phyloP scores from a whole-genome alignment of 352 stramenopile species.

The Globisporangium barbulae region DNA sequence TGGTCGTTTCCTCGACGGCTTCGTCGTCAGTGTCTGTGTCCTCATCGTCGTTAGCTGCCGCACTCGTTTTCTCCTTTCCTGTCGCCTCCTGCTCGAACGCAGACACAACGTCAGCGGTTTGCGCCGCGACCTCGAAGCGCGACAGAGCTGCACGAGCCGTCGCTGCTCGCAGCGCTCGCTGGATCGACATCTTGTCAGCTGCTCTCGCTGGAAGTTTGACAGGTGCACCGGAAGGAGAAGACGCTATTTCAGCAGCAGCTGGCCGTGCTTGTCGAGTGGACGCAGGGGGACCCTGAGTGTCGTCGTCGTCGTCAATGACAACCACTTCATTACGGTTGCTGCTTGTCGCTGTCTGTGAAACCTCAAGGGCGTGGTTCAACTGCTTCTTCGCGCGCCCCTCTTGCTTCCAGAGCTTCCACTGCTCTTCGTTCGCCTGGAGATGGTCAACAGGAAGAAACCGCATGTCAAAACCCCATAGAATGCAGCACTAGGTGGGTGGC shows the following conservation, averaged over 20 bases:
- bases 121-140: constrained; percentile 43
- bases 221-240: neutral
- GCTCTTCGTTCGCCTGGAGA: constrained; percentile 58
- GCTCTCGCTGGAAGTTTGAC: neutral
- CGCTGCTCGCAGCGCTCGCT: constrained; percentile 31
- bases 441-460: neutral
- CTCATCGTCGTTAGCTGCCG: constrained; percentile 14
- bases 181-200: constrained; percentile 14
- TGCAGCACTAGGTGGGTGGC: neutral
- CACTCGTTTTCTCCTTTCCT: neutral
- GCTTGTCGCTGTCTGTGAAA: neutral
- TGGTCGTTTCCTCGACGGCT: constrained; percentile 57
- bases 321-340: constrained; percentile 9
- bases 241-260: neutral
- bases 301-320: neutral
- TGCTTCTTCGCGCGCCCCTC: constrained; percentile 9
- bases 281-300: neutral
- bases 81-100: constrained; percentile 28
- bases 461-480: neutral
- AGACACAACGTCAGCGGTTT: constrained; percentile 36
- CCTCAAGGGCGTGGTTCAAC: constrained; percentile 3
- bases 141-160: constrained; percentile 53
- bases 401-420: constrained; percentile 70
- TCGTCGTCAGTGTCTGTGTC: constrained; percentile 41
- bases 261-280: neutral